Base-by-base conservation (phyloP, 768 basidiomycete species). In the Tulasnella calospora region DNA sequence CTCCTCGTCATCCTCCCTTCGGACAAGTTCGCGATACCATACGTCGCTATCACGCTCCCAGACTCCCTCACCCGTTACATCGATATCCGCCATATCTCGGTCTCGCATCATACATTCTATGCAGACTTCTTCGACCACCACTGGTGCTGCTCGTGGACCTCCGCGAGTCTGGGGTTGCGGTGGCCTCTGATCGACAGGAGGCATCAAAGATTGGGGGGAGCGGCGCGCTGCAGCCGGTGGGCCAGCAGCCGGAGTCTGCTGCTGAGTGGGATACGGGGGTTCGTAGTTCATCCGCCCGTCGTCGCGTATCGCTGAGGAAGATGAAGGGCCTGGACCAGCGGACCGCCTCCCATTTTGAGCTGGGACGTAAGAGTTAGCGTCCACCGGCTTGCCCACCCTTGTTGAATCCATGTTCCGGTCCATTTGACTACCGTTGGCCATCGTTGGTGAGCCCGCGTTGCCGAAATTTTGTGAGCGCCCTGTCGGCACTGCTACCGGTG, bases 21-120 rank as follows among this genome's bases (percentile, higher is more conserved):
- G 85, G 79, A 91, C 86, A 33, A 96, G 85, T 55, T 99, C 96
- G 51, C 94, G 89, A 78, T 89, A 97, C 40, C 89, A 86, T 15
- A 87, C 89, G 83, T 99, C 97, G 82, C 94, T 96, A 80, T 92
- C 92, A 51, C 98, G 88, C 0, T 94, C 94, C 98, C 98, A 99
- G 10, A 93, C 89, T 0, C 95, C 94, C 13, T 91, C 90, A 38
- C 91, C 90, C 3, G 91, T 89, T 30, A 98, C 98, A 83, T 94
- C 89, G 35, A 99, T 95, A 83, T 98, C 96, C 12, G 92, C 94
- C 93, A 99, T 95, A 83, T 99, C 98, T 83, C 97, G 90, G 84
- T 99, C 98, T 41, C 98, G 91, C 96, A 99, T 99, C 78, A 98
- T 92, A 83, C 98, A 99, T 84, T 99, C 98, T 46, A 98, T 87